Evolutionary conservation across 768 basidiomycete species (phyloP), one percentile per base, ranked within the genome.

Genomic region (Rhizopogon vesiculosus): DNA sequence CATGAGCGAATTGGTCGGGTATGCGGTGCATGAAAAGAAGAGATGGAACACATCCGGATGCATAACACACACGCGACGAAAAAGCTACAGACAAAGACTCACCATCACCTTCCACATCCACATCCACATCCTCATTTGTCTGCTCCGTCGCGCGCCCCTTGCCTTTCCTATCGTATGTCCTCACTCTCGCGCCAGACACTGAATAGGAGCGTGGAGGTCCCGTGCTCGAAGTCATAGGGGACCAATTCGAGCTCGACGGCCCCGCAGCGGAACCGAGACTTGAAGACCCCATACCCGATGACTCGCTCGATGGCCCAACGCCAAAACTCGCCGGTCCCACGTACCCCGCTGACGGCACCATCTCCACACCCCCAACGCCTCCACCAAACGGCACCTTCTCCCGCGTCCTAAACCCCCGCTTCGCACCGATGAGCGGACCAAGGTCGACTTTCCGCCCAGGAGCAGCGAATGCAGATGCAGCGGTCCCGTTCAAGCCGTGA

Each of bases 321-420:
- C 31, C 46, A 35, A 15, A 44, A 15, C n/a, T 18, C 22, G 42
- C n/a, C 3, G 42, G 42, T 7, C 42, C 22, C 31, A 33, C 22
- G 22, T 22, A 33, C 7, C 31, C 31, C 31, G 9, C 62, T 22
- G 64, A 64, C 5, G 73, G 64, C 10, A 79, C 73, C 69, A 86
- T 76, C 72, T 85, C 84, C 28, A 86, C 78, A 0, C 85, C 85
- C 19, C 79, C 76, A 71, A 87, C 76, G 3, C 87, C 87, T 1
- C 87, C 84, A 42, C 78, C 78, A 54, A 72, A 73, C 7, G 80
- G 80, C 2, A 78, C 71, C 60, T 74, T 72, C 66, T 87, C 87
- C 44, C 78, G 68, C 19, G 87, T 85, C 62, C 76, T 72, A 59
- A 89, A 86, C 2, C 87, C 86, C 4, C 87, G 71, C 57, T 79